Percentiles rank a stretch among this genome's conserved stretches.
These are phyloP conservation scores for Termitomyces eurrhizus DNA, from an alignment of 768 basidiomycete species.

Conservation along the genomic window DNA sequence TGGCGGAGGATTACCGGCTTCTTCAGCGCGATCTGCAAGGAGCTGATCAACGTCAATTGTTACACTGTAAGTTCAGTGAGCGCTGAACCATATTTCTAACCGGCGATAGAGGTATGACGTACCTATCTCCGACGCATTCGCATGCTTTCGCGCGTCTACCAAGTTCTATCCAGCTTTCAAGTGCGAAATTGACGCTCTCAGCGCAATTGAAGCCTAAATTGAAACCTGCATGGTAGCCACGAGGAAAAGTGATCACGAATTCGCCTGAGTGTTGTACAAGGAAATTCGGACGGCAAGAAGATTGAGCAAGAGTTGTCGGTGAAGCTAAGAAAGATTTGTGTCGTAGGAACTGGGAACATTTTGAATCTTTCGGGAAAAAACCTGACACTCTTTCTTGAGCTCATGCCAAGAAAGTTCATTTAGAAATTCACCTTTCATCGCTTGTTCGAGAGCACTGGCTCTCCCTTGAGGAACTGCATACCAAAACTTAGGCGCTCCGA, in stretches of 20 bases:
- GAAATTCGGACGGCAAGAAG: slow-evolving; percentile 77
- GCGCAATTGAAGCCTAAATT: slow-evolving; percentile 96
- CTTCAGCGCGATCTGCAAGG: slow-evolving; percentile 59
- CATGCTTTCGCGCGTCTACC: slow-evolving; percentile 79
- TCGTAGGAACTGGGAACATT: slow-evolving; percentile 90
- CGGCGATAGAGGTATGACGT: slow-evolving; percentile 8
- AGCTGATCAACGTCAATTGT: slow-evolving; percentile 91
- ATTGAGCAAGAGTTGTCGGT: slow-evolving; percentile 74
- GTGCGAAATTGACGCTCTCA: slow-evolving; percentile 94
- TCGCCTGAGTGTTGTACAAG: slow-evolving; percentile 94
- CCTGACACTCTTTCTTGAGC: slow-evolving; percentile 38
- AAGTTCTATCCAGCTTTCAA: slow-evolving; percentile 90
- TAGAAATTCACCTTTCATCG: slow-evolving; percentile 69
- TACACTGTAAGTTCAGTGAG: slow-evolving; percentile 50
- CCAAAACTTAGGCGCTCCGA: slow-evolving; percentile 97
- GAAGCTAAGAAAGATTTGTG: slow-evolving; percentile 97
- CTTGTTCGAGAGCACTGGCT: slow-evolving; percentile 77
- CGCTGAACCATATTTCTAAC: background rate
- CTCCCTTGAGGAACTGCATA: slow-evolving; percentile 91
- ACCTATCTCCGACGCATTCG: slow-evolving; percentile 74
- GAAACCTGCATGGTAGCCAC: slow-evolving; percentile 96
- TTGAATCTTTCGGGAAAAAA: slow-evolving; percentile 85
- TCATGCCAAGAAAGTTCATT: background rate
- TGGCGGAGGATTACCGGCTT: slow-evolving; percentile 23
- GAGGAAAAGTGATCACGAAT: slow-evolving; percentile 92